Evolutionary conservation across 2,329 filamentous ascomycete genomes (phyloP), one percentile per base, ranked within the genome.

Genomic region (Mycocentrospora acerina): DNA sequence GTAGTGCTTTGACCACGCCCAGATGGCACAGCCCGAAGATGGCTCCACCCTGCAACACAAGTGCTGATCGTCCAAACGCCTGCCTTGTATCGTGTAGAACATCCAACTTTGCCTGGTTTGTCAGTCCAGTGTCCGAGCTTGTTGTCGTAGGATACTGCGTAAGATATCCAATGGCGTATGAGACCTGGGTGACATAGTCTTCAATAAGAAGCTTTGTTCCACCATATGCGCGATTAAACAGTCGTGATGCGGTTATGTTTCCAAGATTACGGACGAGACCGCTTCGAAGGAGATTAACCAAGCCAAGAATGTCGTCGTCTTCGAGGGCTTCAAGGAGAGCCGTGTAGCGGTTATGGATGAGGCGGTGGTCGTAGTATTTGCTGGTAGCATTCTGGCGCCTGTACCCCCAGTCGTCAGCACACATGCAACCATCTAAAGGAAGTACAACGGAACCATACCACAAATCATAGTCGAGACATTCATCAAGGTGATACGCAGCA

Each of bases 21-120:
- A 96, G 67, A 66, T 96, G 91, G 56, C 88, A 95, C 8, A 95
- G 71, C 2, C 90, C 90, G 57, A 96, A 95, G 41, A 95, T 91
- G 28, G 89, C 87, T 11, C 91, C 90, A 32, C 90, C 90, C 64
- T 96, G 90, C 1, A 96, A 70, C 4, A 96, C 85, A 16, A 96
- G 75, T 1, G 87, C 90, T 39, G 85, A 93, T 49, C 90, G 78
- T 8, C 90, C 91, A 68, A 95, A 94, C 0, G 89, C 88, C 63
- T 93, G 88, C 9, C 90, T 78, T 8, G 89, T 89, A 66, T 95
- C 88, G 56, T 93, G 87, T 35, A 95, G 75, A 40, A 94, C 80
- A 67, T 95, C 88, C 38, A 95, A 73, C 70, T 95, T 95, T 41
- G 82, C 81, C 69, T 90, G 86, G 25, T 81, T 83, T 12, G 82